Conservation (phyloP, 192 early-diverging fungal species). For the Coemansia guatemalensis region DNA sequence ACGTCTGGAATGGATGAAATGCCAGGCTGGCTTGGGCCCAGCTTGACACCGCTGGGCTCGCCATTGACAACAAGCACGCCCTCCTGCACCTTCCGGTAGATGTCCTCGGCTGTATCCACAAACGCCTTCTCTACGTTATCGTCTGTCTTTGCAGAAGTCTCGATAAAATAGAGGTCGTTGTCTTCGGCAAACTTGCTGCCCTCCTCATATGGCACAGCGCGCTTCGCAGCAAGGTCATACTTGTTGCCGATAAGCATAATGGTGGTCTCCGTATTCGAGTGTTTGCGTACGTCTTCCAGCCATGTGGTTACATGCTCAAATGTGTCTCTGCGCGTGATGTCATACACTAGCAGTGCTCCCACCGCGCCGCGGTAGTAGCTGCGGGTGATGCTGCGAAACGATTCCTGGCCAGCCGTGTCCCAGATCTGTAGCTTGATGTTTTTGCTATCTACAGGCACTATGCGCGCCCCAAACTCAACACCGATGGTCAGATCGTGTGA, state of each 20-base stretch:
- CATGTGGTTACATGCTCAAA: constrained; percentile 76
- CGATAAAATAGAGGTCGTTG: constrained; percentile 85
- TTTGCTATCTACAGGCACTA: constrained; percentile 74
- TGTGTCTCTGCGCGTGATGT: constrained; percentile 79
- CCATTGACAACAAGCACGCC: constrained; percentile 73
- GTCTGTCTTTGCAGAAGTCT: constrained; percentile 88
- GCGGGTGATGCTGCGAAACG: constrained; percentile 81
- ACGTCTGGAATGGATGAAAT: constrained; percentile 59
- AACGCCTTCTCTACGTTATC: constrained; percentile 83
- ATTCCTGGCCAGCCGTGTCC: constrained; percentile 91
- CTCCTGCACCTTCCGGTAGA: constrained; percentile 76
- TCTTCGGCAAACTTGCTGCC: constrained; percentile 85
- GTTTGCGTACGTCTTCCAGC: constrained; percentile 85
- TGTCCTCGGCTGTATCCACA: constrained; percentile 75
- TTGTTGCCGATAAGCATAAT: constrained; percentile 94
- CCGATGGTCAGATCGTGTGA: constrained; percentile 84
- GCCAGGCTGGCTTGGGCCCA: constrained; percentile 62
- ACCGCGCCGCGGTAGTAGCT: constrained; percentile 84
- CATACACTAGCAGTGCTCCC: constrained; percentile 77
- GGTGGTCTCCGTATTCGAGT: constrained; percentile 87
- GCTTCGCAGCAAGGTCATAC: constrained; percentile 77
- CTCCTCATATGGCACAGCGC: constrained; percentile 81
- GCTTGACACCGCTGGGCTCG: constrained; percentile 62
- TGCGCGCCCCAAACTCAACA: constrained; percentile 80
- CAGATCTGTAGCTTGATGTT: constrained; percentile 92